phyloP scores from a whole-genome alignment of 176 grass and related monocot species.

The Carex parvula region DNA sequence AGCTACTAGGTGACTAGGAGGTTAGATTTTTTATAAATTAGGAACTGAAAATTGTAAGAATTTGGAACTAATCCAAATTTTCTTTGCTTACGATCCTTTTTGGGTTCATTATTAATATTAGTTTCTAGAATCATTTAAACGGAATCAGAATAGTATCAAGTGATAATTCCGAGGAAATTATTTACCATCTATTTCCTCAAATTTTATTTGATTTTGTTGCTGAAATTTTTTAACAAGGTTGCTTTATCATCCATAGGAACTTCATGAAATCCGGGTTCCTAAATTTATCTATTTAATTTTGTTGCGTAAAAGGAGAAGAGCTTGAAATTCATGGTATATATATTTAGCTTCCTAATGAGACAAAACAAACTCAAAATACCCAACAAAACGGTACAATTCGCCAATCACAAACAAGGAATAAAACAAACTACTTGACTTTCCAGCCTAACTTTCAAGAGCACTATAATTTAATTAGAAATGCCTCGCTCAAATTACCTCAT shows the following conservation, averaged over 20 bases:
- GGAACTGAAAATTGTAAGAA: background rate
- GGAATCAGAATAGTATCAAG: background rate
- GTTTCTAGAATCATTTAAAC: background rate
- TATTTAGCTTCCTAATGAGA: background rate
- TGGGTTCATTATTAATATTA: background rate
- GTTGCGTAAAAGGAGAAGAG: background rate
- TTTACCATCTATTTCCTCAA: background rate
- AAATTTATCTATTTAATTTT: background rate
- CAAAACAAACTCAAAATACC: background rate
- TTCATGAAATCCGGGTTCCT: background rate
- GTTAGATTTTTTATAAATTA: background rate
- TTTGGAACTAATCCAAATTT: background rate
- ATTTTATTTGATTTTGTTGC: background rate
- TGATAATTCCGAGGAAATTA: background rate
- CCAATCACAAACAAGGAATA: background rate
- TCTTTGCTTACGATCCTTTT: background rate
- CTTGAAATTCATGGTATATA: background rate
- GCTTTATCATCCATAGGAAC: background rate
- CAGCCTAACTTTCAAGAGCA: conserved; percentile 1
- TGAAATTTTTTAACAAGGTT: background rate
- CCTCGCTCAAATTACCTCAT: background rate
- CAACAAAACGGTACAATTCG: background rate
- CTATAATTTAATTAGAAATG: background rate
- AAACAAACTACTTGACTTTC: background rate
- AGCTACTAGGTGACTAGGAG: background rate